Evolutionary conservation across 495 filamentous ascomycete species (phyloP).

Genomic region (Corynascus novoguineensis): DNA sequence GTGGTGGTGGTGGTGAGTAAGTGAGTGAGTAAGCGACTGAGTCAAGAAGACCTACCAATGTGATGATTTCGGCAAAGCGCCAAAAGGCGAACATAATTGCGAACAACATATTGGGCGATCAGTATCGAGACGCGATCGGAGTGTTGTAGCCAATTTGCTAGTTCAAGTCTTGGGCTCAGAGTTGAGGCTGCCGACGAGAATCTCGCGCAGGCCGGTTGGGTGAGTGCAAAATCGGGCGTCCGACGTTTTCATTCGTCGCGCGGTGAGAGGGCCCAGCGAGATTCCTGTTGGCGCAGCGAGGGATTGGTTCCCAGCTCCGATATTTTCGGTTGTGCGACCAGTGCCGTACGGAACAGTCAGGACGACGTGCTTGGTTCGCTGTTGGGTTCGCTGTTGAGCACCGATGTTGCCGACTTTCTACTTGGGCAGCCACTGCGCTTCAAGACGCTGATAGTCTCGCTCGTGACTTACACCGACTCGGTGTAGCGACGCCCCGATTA

Average conservation of each 20-base stretch:
- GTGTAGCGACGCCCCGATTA: neutral
- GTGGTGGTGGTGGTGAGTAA: slow-evolving; percentile 10
- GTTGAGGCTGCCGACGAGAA: neutral
- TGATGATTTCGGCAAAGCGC: slow-evolving; percentile 76
- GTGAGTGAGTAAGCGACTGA: neutral
- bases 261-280: neutral
- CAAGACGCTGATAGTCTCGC: neutral
- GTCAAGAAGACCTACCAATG: slow-evolving; percentile 46
- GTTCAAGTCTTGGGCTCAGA: neutral
- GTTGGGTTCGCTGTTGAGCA: no score
- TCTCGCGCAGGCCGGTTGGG: neutral
- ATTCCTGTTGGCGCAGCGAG: neutral
- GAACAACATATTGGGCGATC: slow-evolving; percentile 64
- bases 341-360: neutral
- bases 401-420: neutral
- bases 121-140: neutral
- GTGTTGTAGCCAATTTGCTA: neutral
- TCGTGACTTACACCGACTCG: neutral
- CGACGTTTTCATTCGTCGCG: neutral
- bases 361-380: neutral
- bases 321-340: neutral
- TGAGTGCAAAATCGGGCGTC: neutral
- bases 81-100: slow-evolving; percentile 79
- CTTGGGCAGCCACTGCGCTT: neutral
- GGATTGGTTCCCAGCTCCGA: neutral